Conservation (phyloP, 202 grass and related monocot species). For the Cymbopogon flexuosus region DNA sequence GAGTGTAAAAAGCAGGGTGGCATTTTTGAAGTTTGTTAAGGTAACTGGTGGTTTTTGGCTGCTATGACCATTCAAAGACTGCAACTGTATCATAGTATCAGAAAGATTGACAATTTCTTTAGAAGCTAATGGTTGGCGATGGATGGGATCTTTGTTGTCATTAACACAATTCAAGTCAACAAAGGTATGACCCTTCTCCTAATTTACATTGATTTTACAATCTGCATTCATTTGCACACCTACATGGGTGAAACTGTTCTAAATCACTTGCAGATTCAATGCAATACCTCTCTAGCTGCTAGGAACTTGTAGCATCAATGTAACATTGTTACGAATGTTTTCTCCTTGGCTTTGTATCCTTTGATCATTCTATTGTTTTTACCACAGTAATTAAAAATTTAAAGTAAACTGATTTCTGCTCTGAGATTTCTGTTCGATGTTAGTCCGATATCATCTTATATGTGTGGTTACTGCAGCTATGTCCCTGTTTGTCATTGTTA, state of each 20-base stretch:
- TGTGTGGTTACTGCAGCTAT: conserved; percentile 11
- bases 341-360: not conserved
- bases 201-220: not conserved
- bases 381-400: not conserved
- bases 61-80: conserved; percentile 36
- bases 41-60: conserved; percentile 36
- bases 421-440: not conserved
- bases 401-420: not conserved
- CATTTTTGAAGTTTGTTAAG: conserved; percentile 36
- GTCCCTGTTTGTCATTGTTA: not conserved
- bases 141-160: conserved; percentile 40
- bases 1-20: conserved; percentile 28
- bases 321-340: conserved; percentile 2
- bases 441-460: not conserved
- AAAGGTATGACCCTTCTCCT: conserved; percentile 25
- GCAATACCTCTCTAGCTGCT: not conserved
- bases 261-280: conserved; percentile 10
- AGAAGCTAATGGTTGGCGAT: conserved; percentile 30
- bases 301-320: not conserved
- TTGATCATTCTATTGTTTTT: not conserved
- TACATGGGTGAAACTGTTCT: not conserved
- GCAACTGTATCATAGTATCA: conserved; percentile 47
- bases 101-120: conserved; percentile 43
- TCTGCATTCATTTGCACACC: conserved; percentile 3
- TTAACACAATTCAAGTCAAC: conserved; percentile 21